A percentile compares a stretch with the other conserved stretches of the same genome.
These are phyloP conservation scores for Phytophthora chlamydospora DNA, from an alignment of 352 stramenopile genomes.

Conservation along the genomic window DNA sequence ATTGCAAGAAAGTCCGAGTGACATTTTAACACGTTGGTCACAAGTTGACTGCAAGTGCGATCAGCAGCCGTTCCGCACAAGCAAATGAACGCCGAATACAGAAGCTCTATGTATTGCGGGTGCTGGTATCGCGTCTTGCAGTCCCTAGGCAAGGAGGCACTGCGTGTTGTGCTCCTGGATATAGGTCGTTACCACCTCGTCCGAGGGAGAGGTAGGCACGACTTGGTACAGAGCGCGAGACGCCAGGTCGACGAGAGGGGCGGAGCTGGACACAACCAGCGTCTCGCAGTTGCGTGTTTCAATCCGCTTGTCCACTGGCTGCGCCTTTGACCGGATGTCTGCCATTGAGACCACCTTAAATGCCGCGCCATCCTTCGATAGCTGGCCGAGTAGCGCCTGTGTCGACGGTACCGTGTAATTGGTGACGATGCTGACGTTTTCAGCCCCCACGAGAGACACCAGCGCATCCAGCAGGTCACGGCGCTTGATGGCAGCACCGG, in stretches of 20 bases:
- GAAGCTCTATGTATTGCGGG: conserved; percentile 43
- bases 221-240: conserved; percentile 35
- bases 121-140: conserved; percentile 7
- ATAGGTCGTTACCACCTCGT: conserved; percentile 28
- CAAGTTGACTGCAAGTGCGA: conserved; percentile 9
- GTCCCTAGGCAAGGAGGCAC: conserved; percentile 22
- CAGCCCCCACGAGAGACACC: conserved; percentile 18
- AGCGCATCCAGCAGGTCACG: conserved; percentile 28
- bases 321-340: conserved; percentile 11
- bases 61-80: conserved; percentile 11
- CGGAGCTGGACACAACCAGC: conserved; percentile 30
- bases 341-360: conserved; percentile 24
- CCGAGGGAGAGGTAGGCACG: conserved; percentile 7
- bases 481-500: conserved; percentile 19
- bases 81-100: conserved; percentile 32
- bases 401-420: conserved; percentile 38
- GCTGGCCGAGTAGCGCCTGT: conserved; percentile 14
- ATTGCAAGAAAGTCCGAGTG: neutral
- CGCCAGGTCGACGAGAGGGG: conserved; percentile 20
- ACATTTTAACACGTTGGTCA: conserved; percentile 20
- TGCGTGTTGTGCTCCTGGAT: conserved; percentile 35
- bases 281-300: conserved; percentile 37
- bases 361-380: neutral
- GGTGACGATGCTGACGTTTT: conserved; percentile 34
- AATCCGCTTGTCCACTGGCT: conserved; percentile 17